Percentiles rank a stretch among this genome's conserved stretches.
These are phyloP conservation scores for Xylaria palmicola DNA, from an alignment of 495 filamentous ascomycete genomes.

Conservation along the genomic window DNA sequence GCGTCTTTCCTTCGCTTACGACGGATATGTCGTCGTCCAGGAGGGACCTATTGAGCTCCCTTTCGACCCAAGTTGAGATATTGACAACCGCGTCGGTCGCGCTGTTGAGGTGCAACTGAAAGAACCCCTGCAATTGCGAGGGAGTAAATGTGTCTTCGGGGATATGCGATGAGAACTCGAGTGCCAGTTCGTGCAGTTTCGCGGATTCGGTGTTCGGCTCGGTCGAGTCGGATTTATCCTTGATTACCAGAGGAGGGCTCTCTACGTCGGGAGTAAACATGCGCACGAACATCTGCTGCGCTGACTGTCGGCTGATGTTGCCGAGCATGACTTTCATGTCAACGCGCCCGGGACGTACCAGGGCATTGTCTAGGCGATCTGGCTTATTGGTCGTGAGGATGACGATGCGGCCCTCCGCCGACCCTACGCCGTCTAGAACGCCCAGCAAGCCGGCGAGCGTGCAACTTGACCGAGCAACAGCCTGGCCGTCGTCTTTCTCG, in stretches of 20 bases:
- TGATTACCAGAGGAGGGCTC: conserved; percentile 5
- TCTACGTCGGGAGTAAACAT: conserved; percentile 40
- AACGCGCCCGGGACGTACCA: conserved; percentile 68
- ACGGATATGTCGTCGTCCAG: conserved; percentile 33
- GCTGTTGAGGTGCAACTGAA: conserved; percentile 55
- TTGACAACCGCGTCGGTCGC: conserved; percentile 49
- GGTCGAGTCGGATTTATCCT: conserved; percentile 9
- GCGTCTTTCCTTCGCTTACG: conserved; percentile 23
- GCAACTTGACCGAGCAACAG: conserved; percentile 25
- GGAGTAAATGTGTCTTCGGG: conserved; percentile 60
- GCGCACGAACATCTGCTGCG: conserved; percentile 51
- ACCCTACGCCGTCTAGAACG: conserved; percentile 70
- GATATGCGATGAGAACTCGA: conserved; percentile 50
- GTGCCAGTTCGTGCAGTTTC: conserved; percentile 44
- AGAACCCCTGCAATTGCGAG: conserved; percentile 65
- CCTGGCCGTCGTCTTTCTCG: conserved; percentile 27
- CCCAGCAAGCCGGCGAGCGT: conserved; percentile 70
- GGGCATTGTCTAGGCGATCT: conserved; percentile 63
- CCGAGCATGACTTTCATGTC: conserved; percentile 64
- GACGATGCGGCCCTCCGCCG: conserved; percentile 67
- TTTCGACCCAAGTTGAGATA: conserved; percentile 48
- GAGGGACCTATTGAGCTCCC: conserved; percentile 24
- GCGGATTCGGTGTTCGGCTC: conserved; percentile 19
- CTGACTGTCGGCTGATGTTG: conserved; percentile 42
- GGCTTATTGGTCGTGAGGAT: conserved; percentile 75